Conservation (phyloP, 2,329 filamentous ascomycete genomes). For the Aurifilum marmelostoma region DNA sequence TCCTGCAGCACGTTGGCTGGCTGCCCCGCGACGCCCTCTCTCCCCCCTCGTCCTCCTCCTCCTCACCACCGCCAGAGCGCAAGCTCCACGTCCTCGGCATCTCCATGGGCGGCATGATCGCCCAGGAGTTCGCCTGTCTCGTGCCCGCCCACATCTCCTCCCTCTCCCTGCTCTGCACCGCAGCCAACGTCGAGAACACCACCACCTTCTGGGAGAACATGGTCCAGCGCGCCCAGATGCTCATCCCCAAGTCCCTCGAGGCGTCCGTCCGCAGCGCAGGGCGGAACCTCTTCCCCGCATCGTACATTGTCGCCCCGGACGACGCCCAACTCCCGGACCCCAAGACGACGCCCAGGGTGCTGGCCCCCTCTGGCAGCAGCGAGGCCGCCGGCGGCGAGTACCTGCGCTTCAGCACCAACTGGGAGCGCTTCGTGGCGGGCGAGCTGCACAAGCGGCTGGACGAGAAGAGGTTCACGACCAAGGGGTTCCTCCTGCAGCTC, state of each 20-base stretch:
- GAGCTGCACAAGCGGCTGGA: conserved; percentile 74
- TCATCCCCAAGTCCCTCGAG: conserved; percentile 73
- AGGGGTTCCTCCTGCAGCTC: conserved; percentile 76
- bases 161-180: conserved; percentile 64
- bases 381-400: conserved; percentile 39
- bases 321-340: conserved; percentile 53
- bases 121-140: conserved; percentile 73
- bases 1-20: conserved; percentile 73
- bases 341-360: conserved; percentile 43
- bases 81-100: conserved; percentile 73
- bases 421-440: conserved; percentile 79
- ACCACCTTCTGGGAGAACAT: conserved; percentile 68
- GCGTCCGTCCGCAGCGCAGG: conserved; percentile 67
- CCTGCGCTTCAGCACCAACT: conserved; percentile 70
- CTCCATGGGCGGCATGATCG: conserved; percentile 90
- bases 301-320: conserved; percentile 68
- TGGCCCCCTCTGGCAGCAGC: conserved; percentile 38
- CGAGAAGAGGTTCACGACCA: conserved; percentile 61
- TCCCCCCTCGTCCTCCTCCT: conserved; percentile 30
- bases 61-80: conserved; percentile 32
- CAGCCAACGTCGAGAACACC: conserved; percentile 63
- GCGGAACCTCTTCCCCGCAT: conserved; percentile 64
- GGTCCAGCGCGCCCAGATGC: conserved; percentile 55
- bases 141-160: conserved; percentile 57
- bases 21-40: conserved; percentile 35